phyloP scores from a whole-genome alignment of 2,329 filamentous ascomycete genomes.

The Phymatotrichopsis omnivora region DNA sequence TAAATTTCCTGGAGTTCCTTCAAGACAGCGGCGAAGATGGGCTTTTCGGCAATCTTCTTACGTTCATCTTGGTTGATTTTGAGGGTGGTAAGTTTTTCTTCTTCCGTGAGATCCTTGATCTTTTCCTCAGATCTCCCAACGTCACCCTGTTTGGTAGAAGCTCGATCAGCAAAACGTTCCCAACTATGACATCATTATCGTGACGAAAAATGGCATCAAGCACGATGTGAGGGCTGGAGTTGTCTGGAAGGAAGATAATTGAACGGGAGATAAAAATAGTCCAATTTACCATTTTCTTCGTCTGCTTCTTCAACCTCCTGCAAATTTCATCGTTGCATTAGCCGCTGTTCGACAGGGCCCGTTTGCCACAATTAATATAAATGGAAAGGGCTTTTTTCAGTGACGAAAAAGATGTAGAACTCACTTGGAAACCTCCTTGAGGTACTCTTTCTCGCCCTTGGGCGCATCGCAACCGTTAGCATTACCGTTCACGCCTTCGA shows the following conservation, averaged over 20 bases:
- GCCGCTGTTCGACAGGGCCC: background rate
- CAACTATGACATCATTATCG: background rate
- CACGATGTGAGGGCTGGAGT: background rate
- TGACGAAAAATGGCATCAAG: background rate
- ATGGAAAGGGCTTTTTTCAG: slow-evolving; percentile 1
- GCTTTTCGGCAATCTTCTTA: slow-evolving; percentile 29
- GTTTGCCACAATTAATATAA: background rate
- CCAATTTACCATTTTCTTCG: slow-evolving; percentile 69
- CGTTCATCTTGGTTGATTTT: slow-evolving; percentile 31
- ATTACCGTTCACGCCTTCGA: too few relatives aligned
- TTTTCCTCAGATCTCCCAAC: slow-evolving; percentile 31
- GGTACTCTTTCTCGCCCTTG: slow-evolving; percentile 60
- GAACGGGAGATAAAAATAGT: background rate
- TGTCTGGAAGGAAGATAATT: background rate
- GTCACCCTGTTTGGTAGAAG: slow-evolving; percentile 21
- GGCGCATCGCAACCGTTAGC: slow-evolving; percentile 21
- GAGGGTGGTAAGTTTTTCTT: slow-evolving; percentile 27
- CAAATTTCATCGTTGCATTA: slow-evolving; percentile 7
- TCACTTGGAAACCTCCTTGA: slow-evolving; percentile 86
- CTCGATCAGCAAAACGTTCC: slow-evolving; percentile 20
- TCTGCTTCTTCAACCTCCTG: slow-evolving; percentile 51
- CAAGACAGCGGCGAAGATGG: slow-evolving; percentile 26
- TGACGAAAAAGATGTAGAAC: slow-evolving; percentile 31
- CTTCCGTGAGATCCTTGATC: slow-evolving; percentile 29
- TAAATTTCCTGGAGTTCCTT: slow-evolving; percentile 30